Evolutionary conservation across 2,329 filamentous ascomycete species (phyloP), one percentile per base, ranked within the genome.

Genomic region (Diplodia seriata): DNA sequence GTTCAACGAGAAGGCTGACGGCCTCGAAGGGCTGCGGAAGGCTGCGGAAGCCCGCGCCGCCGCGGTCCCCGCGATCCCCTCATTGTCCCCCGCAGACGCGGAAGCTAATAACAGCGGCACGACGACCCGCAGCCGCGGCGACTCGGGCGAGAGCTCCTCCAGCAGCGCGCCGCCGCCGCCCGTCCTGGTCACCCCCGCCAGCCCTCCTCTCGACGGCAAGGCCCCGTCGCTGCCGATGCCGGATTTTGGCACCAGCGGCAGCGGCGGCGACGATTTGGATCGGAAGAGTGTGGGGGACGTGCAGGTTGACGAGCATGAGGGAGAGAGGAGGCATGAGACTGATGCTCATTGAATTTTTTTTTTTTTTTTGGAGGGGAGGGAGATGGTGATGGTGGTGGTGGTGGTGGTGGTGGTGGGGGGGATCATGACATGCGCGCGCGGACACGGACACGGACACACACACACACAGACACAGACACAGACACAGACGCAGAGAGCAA

Each of bases 141-240:
- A 63, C n/a, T 63, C 59, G n/a, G 59, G 59, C 59, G 62, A 65
- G 62, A 65, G 62, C 50, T 65, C 62, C 50, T 65, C 62, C 18
- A 55, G 50, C 20, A 65, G 62, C n/a, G 40, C 43, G 29, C 43
- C 62, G 14, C 62, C 62, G 6, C 62, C 62, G 23, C 50, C 62
- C 15, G 26, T 65, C 50, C 18, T 55, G 15, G 36, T 65, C 9
- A 65, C 62, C 3, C 62, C 62, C 7, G 49, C 62, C 3, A 65
- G 62, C 29, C 62, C 62, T 7, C 62, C 49, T 8, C 62, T 23
- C 12, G 62, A 36, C n/a, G 62, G 33, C 12, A 43, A 54, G 33
- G 50, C 50, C 6, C 62, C 62, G 8, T 43, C 33, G 20, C 26
- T 65, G 11, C 62, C 62, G 33, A 55, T 65, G 62, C 62, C 62